These are phyloP conservation scores for Pittosporum tobira DNA, from an alignment of 129 eudicot genomes.

Conservation along the genomic window DNA sequence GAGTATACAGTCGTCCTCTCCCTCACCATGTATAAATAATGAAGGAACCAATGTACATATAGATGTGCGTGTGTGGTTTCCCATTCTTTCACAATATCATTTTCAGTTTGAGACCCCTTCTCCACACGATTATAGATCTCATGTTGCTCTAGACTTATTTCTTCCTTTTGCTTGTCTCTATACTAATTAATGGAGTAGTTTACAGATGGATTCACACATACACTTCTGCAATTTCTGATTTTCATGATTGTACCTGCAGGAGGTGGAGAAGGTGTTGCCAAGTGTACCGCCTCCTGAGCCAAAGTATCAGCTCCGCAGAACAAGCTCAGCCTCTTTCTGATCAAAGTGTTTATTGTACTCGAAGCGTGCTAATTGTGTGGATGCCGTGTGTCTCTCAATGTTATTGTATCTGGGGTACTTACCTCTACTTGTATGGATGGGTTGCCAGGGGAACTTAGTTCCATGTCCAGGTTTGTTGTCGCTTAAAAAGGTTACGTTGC, in stretches of 20 bases:
- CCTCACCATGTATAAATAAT: no score
- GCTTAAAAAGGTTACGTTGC: not conserved
- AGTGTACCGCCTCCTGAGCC: slow-evolving; percentile 56
- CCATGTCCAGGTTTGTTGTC: slow-evolving; percentile 1
- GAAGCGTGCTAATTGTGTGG: slow-evolving; percentile 16
- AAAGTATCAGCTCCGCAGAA: slow-evolving; percentile 68
- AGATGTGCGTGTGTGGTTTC: no score
- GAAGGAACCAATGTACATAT: no score
- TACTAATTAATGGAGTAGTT: not conserved
- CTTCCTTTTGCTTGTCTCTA: not conserved
- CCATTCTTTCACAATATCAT: no score
- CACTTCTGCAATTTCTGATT: not conserved
- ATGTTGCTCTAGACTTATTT: not conserved
- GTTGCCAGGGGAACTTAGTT: not conserved
- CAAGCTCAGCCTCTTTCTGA: slow-evolving; percentile 57
- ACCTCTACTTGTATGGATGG: not conserved
- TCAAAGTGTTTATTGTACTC: not conserved
- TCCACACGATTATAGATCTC: no score
- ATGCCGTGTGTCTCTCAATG: slow-evolving; percentile 22
- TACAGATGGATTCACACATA: not conserved
- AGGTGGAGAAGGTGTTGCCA: slow-evolving; percentile 65
- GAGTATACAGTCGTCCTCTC: no score
- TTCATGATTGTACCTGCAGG: slow-evolving; percentile 40
- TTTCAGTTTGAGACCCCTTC: no score
- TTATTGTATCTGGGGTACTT: slow-evolving; percentile 1